Evolutionary conservation across 495 filamentous ascomycete species (phyloP).

Genomic region (Penicillium longicatenatum): DNA sequence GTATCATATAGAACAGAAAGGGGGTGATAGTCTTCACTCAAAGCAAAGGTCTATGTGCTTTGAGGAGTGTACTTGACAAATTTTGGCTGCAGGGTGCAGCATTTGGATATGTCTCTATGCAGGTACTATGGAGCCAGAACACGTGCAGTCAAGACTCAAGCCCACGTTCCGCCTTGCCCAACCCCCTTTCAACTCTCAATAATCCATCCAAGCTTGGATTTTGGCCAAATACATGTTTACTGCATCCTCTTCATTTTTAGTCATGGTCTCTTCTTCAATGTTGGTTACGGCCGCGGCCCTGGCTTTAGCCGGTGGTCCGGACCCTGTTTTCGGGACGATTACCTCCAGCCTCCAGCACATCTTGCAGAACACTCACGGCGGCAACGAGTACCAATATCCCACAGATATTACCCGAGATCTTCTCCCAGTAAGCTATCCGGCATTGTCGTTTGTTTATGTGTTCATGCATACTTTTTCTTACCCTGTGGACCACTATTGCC

Average conservation of each 20-base stretch:
- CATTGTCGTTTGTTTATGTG: background rate
- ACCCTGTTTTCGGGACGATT: conserved; percentile 25
- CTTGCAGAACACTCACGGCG: conserved; percentile 44
- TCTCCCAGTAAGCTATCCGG: conserved; percentile 37
- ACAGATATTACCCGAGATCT: conserved; percentile 49
- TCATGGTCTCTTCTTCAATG: conserved; percentile 15
- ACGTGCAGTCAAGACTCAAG: conserved; percentile 9
- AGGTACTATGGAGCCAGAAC: background rate
- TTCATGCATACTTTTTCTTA: background rate
- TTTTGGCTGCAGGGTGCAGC: background rate
- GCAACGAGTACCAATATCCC: conserved; percentile 46
- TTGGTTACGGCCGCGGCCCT: conserved; percentile 27
- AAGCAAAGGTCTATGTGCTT: too few species aligned
- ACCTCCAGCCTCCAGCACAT: conserved; percentile 43
- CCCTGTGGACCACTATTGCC: background rate
- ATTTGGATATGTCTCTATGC: background rate
- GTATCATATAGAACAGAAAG: too few species aligned
- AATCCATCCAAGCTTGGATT: background rate
- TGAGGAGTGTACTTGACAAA: background rate
- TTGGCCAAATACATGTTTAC: background rate
- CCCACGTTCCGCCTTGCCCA: conserved; percentile 4
- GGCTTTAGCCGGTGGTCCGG: conserved; percentile 29
- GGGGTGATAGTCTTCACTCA: too few species aligned
- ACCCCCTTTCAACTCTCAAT: background rate
- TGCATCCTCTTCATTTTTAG: background rate